phyloP scores from a whole-genome alignment of 129 eudicot species.

The Ambrosia trifida region DNA sequence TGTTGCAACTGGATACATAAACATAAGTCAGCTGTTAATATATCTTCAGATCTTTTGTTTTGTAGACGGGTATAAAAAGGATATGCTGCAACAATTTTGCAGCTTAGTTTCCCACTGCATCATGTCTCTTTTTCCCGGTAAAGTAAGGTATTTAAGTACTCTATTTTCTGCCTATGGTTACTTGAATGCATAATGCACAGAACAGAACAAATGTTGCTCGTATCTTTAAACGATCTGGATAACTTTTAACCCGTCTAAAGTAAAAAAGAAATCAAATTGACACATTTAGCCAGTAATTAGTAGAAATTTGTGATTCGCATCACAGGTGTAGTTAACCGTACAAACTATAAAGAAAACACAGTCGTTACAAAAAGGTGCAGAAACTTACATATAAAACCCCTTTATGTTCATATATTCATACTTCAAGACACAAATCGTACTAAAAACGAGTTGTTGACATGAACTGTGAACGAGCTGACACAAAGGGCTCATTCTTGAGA shows the following conservation, averaged over 20 bases:
- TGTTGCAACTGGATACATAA: no score
- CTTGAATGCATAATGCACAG: conserved; percentile 9
- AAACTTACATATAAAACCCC: conserved; percentile 1
- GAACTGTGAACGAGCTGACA: background rate
- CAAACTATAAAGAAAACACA: conserved; percentile 15
- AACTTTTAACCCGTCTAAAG: no score
- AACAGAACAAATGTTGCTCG: no score
- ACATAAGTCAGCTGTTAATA: background rate
- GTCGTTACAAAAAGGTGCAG: conserved; percentile 9
- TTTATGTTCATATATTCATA: conserved; percentile 18
- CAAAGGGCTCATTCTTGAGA: conserved; percentile 33
- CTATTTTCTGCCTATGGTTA: background rate
- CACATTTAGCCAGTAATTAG: conserved; percentile 5
- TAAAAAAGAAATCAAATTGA: no score
- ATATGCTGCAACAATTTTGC: conserved; percentile 28
- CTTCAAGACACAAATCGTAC: background rate
- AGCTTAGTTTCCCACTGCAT: conserved; percentile 27
- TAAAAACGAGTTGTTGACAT: conserved; percentile 5
- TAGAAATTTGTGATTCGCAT: background rate
- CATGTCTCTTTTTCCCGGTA: conserved; percentile 15
- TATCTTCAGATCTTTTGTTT: background rate
- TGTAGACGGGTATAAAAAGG: conserved; percentile 27
- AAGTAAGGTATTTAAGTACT: background rate
- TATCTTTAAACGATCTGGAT: no score
- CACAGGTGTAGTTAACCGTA: background rate